phyloP scores from a whole-genome alignment of 768 basidiomycete genomes.

The Pleurotus tuoliensis region DNA sequence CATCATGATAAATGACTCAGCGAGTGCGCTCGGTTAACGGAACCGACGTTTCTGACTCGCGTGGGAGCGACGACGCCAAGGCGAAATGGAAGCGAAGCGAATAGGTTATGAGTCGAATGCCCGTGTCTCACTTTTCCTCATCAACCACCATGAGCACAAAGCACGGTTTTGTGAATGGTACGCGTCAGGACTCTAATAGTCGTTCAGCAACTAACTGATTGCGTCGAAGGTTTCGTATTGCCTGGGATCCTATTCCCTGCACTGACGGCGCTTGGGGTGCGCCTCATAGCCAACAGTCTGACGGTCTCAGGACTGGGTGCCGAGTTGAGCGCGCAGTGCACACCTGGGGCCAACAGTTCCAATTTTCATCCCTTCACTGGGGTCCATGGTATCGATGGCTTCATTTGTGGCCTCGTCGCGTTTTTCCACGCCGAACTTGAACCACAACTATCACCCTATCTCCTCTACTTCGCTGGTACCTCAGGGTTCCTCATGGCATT shows the following conservation, averaged over 20 bases:
- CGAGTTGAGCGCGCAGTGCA: conserved; percentile 31
- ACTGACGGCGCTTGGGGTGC: conserved; percentile 30
- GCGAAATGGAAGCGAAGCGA: too few species aligned
- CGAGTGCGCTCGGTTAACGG: too few species aligned
- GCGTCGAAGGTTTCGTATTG: conserved; percentile 13
- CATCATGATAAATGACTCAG: too few species aligned
- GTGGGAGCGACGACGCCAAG: too few species aligned
- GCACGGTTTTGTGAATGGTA: conserved; percentile 5
- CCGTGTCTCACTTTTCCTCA: too few species aligned
- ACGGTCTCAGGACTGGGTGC: conserved; percentile 22
- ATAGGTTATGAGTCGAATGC: too few species aligned
- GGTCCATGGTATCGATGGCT: conserved; percentile 27
- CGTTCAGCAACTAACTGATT: too few species aligned
- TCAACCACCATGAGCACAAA: background rate
- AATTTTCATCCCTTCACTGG: conserved; percentile 40
- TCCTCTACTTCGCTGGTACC: conserved; percentile 34
- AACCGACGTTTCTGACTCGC: too few species aligned
- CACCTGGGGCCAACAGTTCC: conserved; percentile 15
- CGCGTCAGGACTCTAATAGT: background rate
- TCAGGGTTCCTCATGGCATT: conserved; percentile 34
- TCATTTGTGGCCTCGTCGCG: conserved; percentile 39
- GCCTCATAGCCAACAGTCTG: conserved; percentile 32
- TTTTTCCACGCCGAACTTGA: conserved; percentile 45
- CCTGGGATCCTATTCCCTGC: conserved; percentile 36
- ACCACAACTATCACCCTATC: conserved; percentile 22